Evolutionary conservation across 2,329 filamentous ascomycete species (phyloP).

Genomic region (Sporothrix globosa): DNA sequence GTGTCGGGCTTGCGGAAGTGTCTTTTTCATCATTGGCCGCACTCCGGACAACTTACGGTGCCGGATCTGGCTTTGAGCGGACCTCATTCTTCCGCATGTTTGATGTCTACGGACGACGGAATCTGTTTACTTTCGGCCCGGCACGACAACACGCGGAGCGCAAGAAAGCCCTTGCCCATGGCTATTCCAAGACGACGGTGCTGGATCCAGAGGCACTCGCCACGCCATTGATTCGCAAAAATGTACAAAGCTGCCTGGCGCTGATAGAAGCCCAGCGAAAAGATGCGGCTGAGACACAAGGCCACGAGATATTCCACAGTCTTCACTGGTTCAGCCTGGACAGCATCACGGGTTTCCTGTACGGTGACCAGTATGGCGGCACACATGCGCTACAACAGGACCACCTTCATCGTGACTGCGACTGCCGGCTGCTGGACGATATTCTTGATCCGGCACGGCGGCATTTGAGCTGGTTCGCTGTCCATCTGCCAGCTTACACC

Average conservation of each 20-base stretch:
- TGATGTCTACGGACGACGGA: slow-evolving; percentile 55
- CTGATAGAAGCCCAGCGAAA: slow-evolving; percentile 34
- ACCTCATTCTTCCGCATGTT: slow-evolving; percentile 60
- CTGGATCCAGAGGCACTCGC: slow-evolving; percentile 45
- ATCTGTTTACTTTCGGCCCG: slow-evolving; percentile 56
- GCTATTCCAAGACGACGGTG: slow-evolving; percentile 56
- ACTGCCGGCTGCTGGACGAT: slow-evolving; percentile 51
- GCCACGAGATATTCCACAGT: slow-evolving; percentile 51
- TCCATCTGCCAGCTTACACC: slow-evolving; percentile 51
- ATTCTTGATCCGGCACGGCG: slow-evolving; percentile 53
- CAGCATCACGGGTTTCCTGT: slow-evolving; percentile 57
- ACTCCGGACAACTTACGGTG: slow-evolving; percentile 58
- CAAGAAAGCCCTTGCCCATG: slow-evolving; percentile 57
- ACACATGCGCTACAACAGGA: slow-evolving; percentile 47
- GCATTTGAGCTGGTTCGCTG: slow-evolving; percentile 53
- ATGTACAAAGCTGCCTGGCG: slow-evolving; percentile 31
- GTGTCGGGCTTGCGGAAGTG: slow-evolving; percentile 54
- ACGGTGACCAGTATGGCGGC: slow-evolving; percentile 48
- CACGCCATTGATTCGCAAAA: slow-evolving; percentile 43
- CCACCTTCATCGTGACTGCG: slow-evolving; percentile 26
- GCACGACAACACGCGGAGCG: slow-evolving; percentile 52
- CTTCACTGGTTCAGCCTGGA: slow-evolving; percentile 59
- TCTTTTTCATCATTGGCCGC: slow-evolving; percentile 50
- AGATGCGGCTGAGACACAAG: slow-evolving; percentile 34
- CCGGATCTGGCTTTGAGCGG: slow-evolving; percentile 55